These are phyloP conservation scores for Alternaria novae-zelandiae DNA, from an alignment of 2,329 filamentous ascomycete species.

Conservation along the genomic window DNA sequence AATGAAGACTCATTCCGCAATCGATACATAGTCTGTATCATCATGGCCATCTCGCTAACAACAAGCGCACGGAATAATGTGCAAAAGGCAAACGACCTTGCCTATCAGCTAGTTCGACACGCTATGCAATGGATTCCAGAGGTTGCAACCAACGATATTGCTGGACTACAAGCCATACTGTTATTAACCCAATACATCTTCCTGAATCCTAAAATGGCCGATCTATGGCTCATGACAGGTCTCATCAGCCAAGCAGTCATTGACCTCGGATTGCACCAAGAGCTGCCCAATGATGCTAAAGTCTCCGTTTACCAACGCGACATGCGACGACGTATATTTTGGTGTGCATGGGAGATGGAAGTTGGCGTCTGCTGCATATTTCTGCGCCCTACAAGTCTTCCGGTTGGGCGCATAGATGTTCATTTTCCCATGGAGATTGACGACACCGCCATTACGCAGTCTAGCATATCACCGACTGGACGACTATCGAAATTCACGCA, in stretches of 20 bases:
- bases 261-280: constrained; percentile 46
- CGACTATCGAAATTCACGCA: constrained; percentile 44
- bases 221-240: constrained; percentile 47
- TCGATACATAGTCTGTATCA: constrained; percentile 46
- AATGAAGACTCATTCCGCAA: constrained; percentile 37
- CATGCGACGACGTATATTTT: constrained; percentile 47
- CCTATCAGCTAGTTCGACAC: constrained; percentile 41
- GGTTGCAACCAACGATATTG: constrained; percentile 45
- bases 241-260: constrained; percentile 47
- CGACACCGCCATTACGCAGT: constrained; percentile 40
- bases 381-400: constrained; percentile 39
- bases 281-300: constrained; percentile 37
- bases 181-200: constrained; percentile 47
- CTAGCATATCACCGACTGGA: constrained; percentile 34
- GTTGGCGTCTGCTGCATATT: constrained; percentile 46
- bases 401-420: constrained; percentile 38
- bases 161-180: constrained; percentile 44
- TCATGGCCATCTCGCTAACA: constrained; percentile 47
- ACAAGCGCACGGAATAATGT: constrained; percentile 45
- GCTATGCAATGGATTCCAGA: constrained; percentile 47
- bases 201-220: constrained; percentile 45
- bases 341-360: constrained; percentile 49
- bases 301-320: constrained; percentile 42
- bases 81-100: constrained; percentile 40
- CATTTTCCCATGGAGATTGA: constrained; percentile 43